Base-by-base conservation (phyloP, 768 basidiomycete species). In the Boletellus ananas region DNA sequence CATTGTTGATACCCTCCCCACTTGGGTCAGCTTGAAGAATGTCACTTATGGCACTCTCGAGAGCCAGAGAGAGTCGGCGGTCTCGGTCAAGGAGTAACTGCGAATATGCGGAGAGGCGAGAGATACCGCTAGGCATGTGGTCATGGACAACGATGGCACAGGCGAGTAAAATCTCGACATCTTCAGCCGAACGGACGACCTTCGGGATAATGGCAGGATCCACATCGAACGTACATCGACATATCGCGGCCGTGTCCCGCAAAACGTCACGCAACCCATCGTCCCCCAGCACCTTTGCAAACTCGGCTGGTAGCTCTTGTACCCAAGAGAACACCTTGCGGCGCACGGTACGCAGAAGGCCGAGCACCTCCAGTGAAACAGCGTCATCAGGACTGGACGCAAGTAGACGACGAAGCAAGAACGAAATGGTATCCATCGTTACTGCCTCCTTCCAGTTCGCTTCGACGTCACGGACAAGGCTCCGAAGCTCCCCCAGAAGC, bases 381-480 rank as follows among this genome's bases (percentile, higher is more conserved):
- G 36, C 33, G 3, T 36, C 11, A 18, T 42, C 13, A 3, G 16
- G 29, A 12, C 47, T 54, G 11, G 69, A 63, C 0, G 64, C 58
- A 23, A 76, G 58, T 8, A 77, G 45, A 7, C 77, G 73, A 53
- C 55, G 49, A 9, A 61, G 57, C 3, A 79, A 50, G 27, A 66
- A 45, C 2, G 67, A 60, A n/a, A 71, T 61, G 3, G 65, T 73
- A 51, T 62, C 48, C 49, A 73, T 57, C 0, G 69, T 58, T 9
- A 60, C 46, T 1, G 53, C 57, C 46, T 71, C 64, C 43, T 65
- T 52, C 78, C 78, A 79, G 45, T 75, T 78, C 3, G 45, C 65
- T 46, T 63, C 56, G 21, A 79, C 56, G 16, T 61, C 63, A n/a
- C 34, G 45, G 18, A 76, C 36, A 7, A 74, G 58, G 17, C 55